Evolutionary conservation across 345 rosid species (phyloP), one percentile per base, ranked within the genome.

Genomic region (Triadica sebifera): DNA sequence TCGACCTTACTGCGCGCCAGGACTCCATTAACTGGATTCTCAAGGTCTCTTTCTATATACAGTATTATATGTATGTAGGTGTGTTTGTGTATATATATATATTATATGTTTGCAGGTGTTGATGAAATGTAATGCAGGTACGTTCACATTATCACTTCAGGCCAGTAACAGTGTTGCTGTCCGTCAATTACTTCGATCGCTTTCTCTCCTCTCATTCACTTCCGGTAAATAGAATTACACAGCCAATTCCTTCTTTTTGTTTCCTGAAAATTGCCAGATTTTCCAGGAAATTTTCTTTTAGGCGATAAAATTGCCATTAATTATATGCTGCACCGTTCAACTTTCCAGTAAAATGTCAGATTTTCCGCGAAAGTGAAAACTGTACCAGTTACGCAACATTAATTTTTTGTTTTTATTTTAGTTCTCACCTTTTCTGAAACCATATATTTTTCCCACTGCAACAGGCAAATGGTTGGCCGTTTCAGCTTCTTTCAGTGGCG

Each of bases 1-100:
- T 84, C 67, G 75, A 83, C 84, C 74, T 73, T 77, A 84, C 89
- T 62, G 84, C 90, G 12, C 89, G 93, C 34, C 93, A 87, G 71
- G 93, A 89, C 75, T 89, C 88, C 79, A 86, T 89, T 64, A 89
- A 83, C 77, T 89, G 91, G 93, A 89, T 89, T 83, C 85, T 84
- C 70, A 84, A 84, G 84, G 90, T 87, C 65, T 17, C 17, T 25
- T 0, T 10, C 8, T 50, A 1, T 0, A 52, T 11, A 4, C 8
- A 46, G 5, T n/a, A n/a, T n/a, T n/a, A n/a, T n/a, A n/a, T n/a
- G n/a, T n/a, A n/a, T n/a, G n/a, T n/a, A 19, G 20, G 37, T 10
- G 20, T 10, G 1, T 59, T 1, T 17, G 50, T 8, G 16, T 57
- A 65, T 38, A 8, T 6, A n/a, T 19, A n/a, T 16, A 51, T n/a